These are phyloP conservation scores for Magnusiomyces ingens DNA, from an alignment of 1,139 yeast genomes.

Conservation along the genomic window DNA sequence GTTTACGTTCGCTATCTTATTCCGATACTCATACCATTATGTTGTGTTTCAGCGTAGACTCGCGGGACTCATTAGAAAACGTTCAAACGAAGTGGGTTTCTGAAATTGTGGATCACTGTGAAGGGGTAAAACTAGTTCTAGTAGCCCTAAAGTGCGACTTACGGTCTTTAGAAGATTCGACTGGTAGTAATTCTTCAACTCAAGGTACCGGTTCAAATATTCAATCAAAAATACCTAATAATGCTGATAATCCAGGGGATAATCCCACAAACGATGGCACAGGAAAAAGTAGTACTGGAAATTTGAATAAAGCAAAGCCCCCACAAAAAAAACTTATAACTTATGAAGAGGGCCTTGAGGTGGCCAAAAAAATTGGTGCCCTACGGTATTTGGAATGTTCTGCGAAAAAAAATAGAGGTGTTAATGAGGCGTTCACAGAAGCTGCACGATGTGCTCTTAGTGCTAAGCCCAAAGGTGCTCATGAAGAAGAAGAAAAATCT, in stretches of 20 bases:
- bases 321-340: slow-evolving; percentile 49
- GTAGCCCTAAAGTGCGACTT: slow-evolving; percentile 94
- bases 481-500: slow-evolving; percentile 37
- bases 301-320: slow-evolving; percentile 26
- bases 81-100: slow-evolving; percentile 96
- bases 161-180: slow-evolving; percentile 47
- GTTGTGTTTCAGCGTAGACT: slow-evolving; percentile 92
- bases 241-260: slow-evolving; percentile 13
- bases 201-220: slow-evolving; percentile 3
- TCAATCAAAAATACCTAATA: slow-evolving; percentile 20
- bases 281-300: slow-evolving; percentile 9
- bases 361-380: slow-evolving; percentile 69
- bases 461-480: slow-evolving; percentile 77
- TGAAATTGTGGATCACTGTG: slow-evolving; percentile 94
- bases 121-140: slow-evolving; percentile 86
- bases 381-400: slow-evolving; percentile 85
- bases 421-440: slow-evolving; percentile 93
- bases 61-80: slow-evolving; percentile 88
- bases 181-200: neutral
- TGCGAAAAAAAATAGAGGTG: slow-evolving; percentile 91
- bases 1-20: slow-evolving; percentile 81
- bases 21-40: slow-evolving; percentile 95
- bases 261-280: slow-evolving; percentile 10
- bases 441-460: slow-evolving; percentile 94
- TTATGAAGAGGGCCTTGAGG: slow-evolving; percentile 75